Percentiles rank a stretch among this genome's conserved stretches.
phyloP scores from a whole-genome alignment of 306 rosid genomes.

The Leucaena leucocephala region DNA sequence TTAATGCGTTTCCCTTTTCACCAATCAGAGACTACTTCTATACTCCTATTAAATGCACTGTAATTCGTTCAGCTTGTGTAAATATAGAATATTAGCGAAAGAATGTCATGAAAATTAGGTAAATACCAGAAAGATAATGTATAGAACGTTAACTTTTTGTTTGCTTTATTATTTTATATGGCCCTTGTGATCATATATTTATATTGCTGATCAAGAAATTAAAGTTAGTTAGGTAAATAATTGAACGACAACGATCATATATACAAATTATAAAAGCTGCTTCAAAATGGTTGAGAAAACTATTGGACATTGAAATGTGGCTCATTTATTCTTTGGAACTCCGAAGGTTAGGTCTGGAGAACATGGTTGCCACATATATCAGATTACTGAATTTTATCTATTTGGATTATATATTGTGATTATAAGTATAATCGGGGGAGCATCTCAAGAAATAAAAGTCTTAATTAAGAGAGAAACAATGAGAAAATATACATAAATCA shows the following conservation, averaged over 20 bases:
- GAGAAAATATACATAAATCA: no score
- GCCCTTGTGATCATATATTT: not conserved
- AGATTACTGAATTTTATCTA: not conserved
- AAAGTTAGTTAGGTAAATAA: not conserved
- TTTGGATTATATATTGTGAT: not conserved
- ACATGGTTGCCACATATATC: not conserved
- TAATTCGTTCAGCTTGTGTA: not conserved
- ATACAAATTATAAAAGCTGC: not conserved
- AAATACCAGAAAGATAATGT: not conserved
- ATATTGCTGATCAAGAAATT: not conserved
- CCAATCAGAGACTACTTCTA: not conserved
- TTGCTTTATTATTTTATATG: not conserved
- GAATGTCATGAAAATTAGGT: not conserved
- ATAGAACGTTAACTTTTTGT: not conserved
- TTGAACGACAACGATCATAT: not conserved
- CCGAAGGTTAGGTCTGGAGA: not conserved
- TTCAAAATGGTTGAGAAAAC: not conserved
- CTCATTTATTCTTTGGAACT: not conserved
- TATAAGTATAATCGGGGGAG: not conserved
- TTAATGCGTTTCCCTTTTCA: not conserved
- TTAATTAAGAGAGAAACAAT: no score
- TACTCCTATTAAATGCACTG: not conserved
- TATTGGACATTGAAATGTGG: not conserved
- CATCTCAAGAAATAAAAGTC: no score
- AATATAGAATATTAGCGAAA: not conserved